A percentile compares a stretch with the other conserved stretches of the same genome.
phyloP scores from a whole-genome alignment of 1,139 yeast genomes.

The Suhomyces ambrosiae region DNA sequence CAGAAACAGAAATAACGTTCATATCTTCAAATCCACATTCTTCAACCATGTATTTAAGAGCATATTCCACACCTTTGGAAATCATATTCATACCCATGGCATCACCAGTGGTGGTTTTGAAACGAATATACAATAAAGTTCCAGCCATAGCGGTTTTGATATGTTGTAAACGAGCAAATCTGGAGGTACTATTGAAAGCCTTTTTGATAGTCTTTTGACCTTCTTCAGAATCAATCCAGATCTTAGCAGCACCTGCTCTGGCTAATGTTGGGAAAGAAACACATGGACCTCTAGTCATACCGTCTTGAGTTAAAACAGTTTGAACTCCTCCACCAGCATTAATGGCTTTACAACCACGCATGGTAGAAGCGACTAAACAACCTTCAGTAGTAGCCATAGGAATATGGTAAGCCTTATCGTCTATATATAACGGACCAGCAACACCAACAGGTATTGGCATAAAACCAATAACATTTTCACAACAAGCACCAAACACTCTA shows the following conservation, averaged over 20 bases:
- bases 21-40: conserved; percentile 93
- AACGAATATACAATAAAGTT: conserved; percentile 80
- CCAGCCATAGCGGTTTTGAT: conserved; percentile 97
- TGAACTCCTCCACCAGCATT: conserved; percentile 96
- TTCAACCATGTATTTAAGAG: conserved; percentile 81
- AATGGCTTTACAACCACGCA: conserved; percentile 98
- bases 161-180: conserved; percentile 93
- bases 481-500: conserved; percentile 97
- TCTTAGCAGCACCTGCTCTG: conserved; percentile 92
- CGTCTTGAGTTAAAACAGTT: conserved; percentile 91
- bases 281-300: conserved; percentile 99
- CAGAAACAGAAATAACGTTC: conserved; percentile 90
- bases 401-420: conserved; percentile 81
- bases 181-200: conserved; percentile 94
- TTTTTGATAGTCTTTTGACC: conserved; percentile 81
- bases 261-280: conserved; percentile 78
- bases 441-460: conserved; percentile 97
- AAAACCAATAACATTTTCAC: conserved; percentile 96
- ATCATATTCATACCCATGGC: conserved; percentile 99
- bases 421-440: conserved; percentile 94
- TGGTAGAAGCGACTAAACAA: conserved; percentile 94
- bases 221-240: conserved; percentile 95
- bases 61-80: conserved; percentile 92
- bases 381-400: conserved; percentile 99
- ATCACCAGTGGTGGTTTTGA: conserved; percentile 97